Conservation (phyloP, 139 green algal genomes). For the Coelastrella sp. region DNA sequence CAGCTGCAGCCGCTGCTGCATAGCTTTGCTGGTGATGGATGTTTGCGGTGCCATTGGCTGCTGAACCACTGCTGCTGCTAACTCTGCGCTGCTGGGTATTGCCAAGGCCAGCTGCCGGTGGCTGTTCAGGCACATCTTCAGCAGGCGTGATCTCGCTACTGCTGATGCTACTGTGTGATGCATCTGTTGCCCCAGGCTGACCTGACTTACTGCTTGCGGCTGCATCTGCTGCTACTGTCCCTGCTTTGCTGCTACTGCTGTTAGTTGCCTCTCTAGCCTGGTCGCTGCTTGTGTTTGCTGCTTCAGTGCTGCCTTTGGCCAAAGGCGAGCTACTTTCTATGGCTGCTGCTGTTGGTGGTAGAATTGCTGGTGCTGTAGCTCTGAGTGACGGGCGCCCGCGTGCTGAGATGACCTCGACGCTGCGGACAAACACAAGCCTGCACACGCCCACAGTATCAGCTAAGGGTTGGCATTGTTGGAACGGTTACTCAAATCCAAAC, state of each 20-base stretch:
- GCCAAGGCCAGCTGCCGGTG: too few relatives aligned
- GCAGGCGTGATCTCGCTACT: neutral
- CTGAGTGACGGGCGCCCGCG: neutral
- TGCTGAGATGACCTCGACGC: constrained; percentile 59
- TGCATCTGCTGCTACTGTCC: constrained; percentile 27
- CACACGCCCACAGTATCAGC: neutral
- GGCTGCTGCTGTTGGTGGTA: neutral
- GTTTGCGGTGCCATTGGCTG: neutral
- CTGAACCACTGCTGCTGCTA: neutral
- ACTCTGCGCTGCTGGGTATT: neutral
- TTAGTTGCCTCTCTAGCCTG: neutral
- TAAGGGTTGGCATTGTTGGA: too few relatives aligned
- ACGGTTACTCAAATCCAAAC: neutral
- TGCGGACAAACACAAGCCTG: constrained; percentile 65
- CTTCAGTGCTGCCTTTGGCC: neutral
- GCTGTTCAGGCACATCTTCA: neutral
- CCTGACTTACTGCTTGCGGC: neutral
- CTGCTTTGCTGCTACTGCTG: neutral
- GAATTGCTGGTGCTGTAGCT: neutral
- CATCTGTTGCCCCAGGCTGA: neutral
- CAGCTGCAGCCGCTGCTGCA: constrained; percentile 20
- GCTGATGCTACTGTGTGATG: neutral
- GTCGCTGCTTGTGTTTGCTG: neutral
- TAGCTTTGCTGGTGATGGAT: neutral
- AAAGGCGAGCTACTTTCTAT: neutral